Evolutionary conservation across 2,329 filamentous ascomycete species (phyloP), one percentile per base, ranked within the genome.

Genomic region (Cercospora canescens): DNA sequence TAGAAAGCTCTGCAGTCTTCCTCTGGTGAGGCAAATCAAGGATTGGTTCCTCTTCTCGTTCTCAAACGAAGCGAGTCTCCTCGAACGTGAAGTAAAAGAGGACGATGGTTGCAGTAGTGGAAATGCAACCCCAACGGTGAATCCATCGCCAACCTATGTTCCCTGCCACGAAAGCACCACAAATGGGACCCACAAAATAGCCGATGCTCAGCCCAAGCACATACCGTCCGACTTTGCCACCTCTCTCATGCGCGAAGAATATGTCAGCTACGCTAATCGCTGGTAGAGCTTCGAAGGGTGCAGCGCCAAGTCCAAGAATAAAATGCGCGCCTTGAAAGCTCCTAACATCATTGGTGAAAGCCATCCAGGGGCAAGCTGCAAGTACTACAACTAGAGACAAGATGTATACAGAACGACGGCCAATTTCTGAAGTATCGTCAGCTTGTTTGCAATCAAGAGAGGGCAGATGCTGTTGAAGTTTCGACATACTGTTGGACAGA

Each of bases 51-150:
- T 45, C 35, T n/a, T 34, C 18, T 56, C 58, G 57, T 74, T 62
- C 26, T 71, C 64, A 57, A 71, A 71, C 6, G 62, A 83, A 87
- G 70, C 85, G 87, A 3, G 86, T 87, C 73, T 88, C 86, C 72
- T 88, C 87, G 79, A 87, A 83, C 71, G 84, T 82, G 70, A 88
- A 83, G 76, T 87, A 87, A 1, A 85, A 76, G 66, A 86, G 80
- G 24, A 87, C 67, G 32, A 84, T 82, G 8, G 76, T 79, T 1
- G 82, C 74, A 1, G 76, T 84, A 0, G 78, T 73, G 66, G 88
- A 81, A 34, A 88, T 87, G 3, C 85, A 83, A 24, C 81, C 82
- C 76, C 83, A 85, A 82, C 76, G 71, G 59, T 84, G 78, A 14
- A 81, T 79, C 82, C 83, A 85, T 62, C 79, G 67, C 82, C 82